Percentiles rank a stretch among this genome's conserved stretches.
Conservation (phyloP, 2,329 filamentous ascomycete genomes). For the Gliomastix tumulicola region DNA sequence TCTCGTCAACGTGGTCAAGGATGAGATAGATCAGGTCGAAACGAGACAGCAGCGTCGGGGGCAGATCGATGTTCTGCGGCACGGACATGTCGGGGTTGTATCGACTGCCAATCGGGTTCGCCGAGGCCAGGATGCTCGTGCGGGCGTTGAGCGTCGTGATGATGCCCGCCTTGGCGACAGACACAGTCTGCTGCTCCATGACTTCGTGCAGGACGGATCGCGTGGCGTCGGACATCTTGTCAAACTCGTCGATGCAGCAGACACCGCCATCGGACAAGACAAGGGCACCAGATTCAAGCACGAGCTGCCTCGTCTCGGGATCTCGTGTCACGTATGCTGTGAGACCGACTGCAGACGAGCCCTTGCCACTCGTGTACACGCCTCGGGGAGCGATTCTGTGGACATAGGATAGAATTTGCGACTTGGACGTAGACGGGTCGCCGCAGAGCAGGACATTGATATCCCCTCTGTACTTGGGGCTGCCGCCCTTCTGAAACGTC, state of each 20-base stretch:
- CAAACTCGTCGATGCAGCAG: conserved; percentile 80
- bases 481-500: conserved; percentile 92
- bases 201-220: conserved; percentile 80
- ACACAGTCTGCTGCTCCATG: conserved; percentile 84
- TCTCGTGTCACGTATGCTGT: conserved; percentile 77
- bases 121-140: conserved; percentile 91
- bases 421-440: conserved; percentile 95
- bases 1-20: conserved; percentile 87
- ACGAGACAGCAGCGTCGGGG: conserved; percentile 87
- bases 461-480: conserved; percentile 90
- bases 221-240: conserved; percentile 77
- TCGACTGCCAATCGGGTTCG: conserved; percentile 95
- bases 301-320: conserved; percentile 72
- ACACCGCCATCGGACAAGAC: conserved; percentile 77
- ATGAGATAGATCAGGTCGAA: conserved; percentile 98
- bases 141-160: conserved; percentile 94
- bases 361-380: conserved; percentile 76
- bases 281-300: conserved; percentile 72
- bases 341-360: conserved; percentile 73
- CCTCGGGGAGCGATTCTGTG: conserved; percentile 93
- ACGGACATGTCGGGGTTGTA: conserved; percentile 96
- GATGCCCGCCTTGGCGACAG: conserved; percentile 85
- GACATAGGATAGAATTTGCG: conserved; percentile 87
- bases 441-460: conserved; percentile 96
- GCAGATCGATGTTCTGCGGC: conserved; percentile 95